Evolutionary conservation across 2,329 filamentous ascomycete species (phyloP).

Genomic region (Fusarium mexicanum): DNA sequence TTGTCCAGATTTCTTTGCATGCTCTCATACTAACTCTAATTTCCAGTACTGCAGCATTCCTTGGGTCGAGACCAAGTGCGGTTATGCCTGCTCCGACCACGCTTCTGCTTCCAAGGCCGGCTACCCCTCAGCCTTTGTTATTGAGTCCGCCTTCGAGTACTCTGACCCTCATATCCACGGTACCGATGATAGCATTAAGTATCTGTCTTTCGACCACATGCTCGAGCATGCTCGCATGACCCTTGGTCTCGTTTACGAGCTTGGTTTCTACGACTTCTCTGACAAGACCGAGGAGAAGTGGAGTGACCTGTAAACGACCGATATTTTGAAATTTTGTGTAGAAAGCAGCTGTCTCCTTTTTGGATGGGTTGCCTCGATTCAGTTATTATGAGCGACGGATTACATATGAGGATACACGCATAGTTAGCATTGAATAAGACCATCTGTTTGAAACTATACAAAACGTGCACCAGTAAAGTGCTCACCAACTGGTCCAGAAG

Average conservation of each 20-base stretch:
- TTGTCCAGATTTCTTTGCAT: not conserved
- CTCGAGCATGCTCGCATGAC: conserved; percentile 88
- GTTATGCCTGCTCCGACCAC: conserved; percentile 84
- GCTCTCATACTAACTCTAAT: not conserved
- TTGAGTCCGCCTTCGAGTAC: conserved; percentile 75
- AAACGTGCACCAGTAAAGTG: not conserved
- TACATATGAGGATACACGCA: conserved; percentile 22
- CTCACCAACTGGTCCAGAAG: not conserved
- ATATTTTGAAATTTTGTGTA: not conserved
- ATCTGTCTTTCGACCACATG: conserved; percentile 88
- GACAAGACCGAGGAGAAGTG: conserved; percentile 46
- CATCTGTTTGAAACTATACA: not conserved
- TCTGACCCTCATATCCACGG: conserved; percentile 76
- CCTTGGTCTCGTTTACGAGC: conserved; percentile 83
- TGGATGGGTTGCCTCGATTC: not conserved
- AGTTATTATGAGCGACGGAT: conserved; percentile 21
- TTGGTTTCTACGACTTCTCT: conserved; percentile 79
- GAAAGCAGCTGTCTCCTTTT: not conserved
- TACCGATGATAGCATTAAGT: conserved; percentile 75
- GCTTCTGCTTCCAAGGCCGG: conserved; percentile 78
- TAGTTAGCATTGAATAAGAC: not conserved
- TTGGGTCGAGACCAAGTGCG: conserved; percentile 87
- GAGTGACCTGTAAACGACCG: conserved; percentile 49
- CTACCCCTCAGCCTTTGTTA: conserved; percentile 80
- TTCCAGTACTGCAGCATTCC: conserved; percentile 86